A percentile compares a stretch with the other conserved stretches of the same genome.
phyloP scores from a whole-genome alignment of 164 flowering plant genomes.

The Annona cherimola region DNA sequence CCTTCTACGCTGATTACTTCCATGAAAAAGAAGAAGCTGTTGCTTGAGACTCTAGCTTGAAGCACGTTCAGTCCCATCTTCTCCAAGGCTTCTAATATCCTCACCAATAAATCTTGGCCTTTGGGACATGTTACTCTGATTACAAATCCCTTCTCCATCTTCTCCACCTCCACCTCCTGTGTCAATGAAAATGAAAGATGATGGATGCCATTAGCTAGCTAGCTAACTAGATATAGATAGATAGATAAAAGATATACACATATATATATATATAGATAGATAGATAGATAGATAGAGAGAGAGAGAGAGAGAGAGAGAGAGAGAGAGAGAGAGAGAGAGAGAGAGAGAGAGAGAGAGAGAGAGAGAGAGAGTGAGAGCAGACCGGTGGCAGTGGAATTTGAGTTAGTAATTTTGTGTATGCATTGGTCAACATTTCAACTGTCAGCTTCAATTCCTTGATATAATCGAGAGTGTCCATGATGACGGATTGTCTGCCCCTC shows the following conservation, averaged over 20 bases:
- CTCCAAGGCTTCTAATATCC: slow-evolving; percentile 46
- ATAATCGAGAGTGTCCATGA: slow-evolving; percentile 35
- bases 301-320: slow-evolving; percentile 15
- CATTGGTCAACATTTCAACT: slow-evolving; percentile 35
- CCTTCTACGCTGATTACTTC: slow-evolving; percentile 41
- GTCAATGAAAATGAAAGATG: background rate
- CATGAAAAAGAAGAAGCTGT: slow-evolving; percentile 32
- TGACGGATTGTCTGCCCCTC: slow-evolving; percentile 32
- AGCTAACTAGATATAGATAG: background rate
- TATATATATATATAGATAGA: no score
- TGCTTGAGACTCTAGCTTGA: slow-evolving; percentile 48
- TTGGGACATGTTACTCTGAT: slow-evolving; percentile 39
- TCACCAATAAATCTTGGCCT: slow-evolving; percentile 35
- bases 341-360: slow-evolving; percentile 11
- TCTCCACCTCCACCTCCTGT: slow-evolving; percentile 57
- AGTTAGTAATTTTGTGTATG: slow-evolving; percentile 22
- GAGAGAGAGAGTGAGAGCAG: slow-evolving; percentile 12
- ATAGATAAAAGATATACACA: background rate
- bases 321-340: slow-evolving; percentile 1
- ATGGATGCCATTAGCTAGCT: background rate
- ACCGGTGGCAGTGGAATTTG: slow-evolving; percentile 22
- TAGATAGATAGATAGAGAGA: slow-evolving; percentile 11
- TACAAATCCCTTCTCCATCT: slow-evolving; percentile 24
- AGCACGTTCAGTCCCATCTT: slow-evolving; percentile 41
- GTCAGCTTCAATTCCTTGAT: slow-evolving; percentile 34